Conservation (phyloP, 176 grass and related monocot species). For the Oryza meyeriana region DNA sequence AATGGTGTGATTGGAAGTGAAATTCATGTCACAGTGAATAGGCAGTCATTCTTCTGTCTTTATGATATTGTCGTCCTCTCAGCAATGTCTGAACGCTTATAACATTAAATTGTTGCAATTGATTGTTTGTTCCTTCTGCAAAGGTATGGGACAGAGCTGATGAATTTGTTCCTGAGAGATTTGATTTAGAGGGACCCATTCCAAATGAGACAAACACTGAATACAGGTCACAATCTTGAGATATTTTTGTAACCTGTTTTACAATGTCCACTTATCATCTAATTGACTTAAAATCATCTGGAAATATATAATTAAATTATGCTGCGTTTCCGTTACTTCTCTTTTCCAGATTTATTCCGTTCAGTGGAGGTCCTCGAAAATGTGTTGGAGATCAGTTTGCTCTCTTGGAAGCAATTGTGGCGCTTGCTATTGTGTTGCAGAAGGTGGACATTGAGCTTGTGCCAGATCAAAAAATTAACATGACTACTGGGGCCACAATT, state of each 20-base stretch:
- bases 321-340: background rate
- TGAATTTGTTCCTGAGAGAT: constrained; percentile 87
- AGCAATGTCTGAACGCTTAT: background rate
- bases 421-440: constrained; percentile 80
- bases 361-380: constrained; percentile 97
- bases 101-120: constrained; percentile 10
- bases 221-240: constrained; percentile 56
- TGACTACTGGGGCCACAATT: constrained; percentile 99
- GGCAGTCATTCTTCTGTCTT: background rate
- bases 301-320: constrained; percentile 5
- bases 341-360: constrained; percentile 77
- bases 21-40: background rate
- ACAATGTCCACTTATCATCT: background rate
- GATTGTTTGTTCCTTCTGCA: constrained; percentile 10
- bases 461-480: constrained; percentile 90
- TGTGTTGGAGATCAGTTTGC: constrained; percentile 99
- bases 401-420: constrained; percentile 90
- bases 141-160: constrained; percentile 96
- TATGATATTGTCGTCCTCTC: background rate
- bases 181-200: constrained; percentile 84
- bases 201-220: constrained; percentile 94
- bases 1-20: background rate
- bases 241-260: background rate
- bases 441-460: constrained; percentile 73
- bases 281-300: constrained; percentile 1